Conservation (phyloP, 148 eudicot genomes). For the Camellia japonica region DNA sequence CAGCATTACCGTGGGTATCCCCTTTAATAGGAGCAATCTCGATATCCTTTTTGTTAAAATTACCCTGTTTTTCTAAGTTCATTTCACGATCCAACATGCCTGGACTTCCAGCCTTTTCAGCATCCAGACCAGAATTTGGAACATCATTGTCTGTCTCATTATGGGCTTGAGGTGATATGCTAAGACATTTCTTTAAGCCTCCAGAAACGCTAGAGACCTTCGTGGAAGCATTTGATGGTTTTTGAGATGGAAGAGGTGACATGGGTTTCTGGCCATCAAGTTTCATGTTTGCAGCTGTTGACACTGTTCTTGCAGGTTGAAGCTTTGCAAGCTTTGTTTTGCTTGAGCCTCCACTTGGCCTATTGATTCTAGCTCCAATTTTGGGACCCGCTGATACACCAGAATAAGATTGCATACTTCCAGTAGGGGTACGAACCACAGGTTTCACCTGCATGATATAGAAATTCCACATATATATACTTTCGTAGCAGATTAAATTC, state of each 20-base stretch:
- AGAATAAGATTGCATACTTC: conserved; percentile 45
- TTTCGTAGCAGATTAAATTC: background rate
- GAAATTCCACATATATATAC: conserved; percentile 13
- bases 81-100: conserved; percentile 7
- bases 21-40: conserved; percentile 16
- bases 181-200: conserved; percentile 14
- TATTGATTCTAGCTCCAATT: conserved; percentile 35
- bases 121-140: conserved; percentile 18
- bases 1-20: background rate
- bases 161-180: conserved; percentile 14
- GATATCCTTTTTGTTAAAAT: conserved; percentile 13
- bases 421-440: conserved; percentile 51
- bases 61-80: conserved; percentile 8
- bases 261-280: conserved; percentile 33
- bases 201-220: conserved; percentile 24
- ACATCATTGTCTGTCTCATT: conserved; percentile 10
- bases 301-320: conserved; percentile 25
- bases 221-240: conserved; percentile 23
- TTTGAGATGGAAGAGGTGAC: conserved; percentile 22
- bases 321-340: conserved; percentile 36
- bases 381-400: conserved; percentile 43
- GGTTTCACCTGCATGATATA: conserved; percentile 54
- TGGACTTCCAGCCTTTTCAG: conserved; percentile 7
- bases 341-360: conserved; percentile 39
- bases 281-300: conserved; percentile 29